Evolutionary conservation across 2,329 filamentous ascomycete genomes (phyloP).

Genomic region (Pseudogymnoascus sp.): DNA sequence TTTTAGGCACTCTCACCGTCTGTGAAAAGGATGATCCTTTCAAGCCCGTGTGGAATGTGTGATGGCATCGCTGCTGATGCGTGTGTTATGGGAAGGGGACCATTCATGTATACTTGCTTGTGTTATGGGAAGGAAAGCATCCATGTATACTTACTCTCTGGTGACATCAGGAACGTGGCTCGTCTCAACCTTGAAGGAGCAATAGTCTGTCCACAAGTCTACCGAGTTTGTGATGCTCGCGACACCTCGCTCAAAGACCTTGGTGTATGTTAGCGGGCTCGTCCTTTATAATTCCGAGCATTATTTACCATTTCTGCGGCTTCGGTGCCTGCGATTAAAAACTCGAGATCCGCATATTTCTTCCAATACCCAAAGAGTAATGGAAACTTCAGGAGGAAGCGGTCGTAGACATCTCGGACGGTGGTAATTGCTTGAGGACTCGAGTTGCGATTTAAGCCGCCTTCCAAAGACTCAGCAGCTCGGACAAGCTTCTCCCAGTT

Average conservation of each 20-base stretch:
- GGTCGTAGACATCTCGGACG: slow-evolving; percentile 81
- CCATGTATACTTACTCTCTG: slow-evolving; percentile 93
- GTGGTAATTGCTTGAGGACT: slow-evolving; percentile 87
- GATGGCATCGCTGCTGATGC: slow-evolving; percentile 35
- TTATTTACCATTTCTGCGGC: slow-evolving; percentile 83
- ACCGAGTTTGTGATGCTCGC: slow-evolving; percentile 90
- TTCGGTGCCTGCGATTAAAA: slow-evolving; percentile 93
- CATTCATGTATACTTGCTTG: slow-evolving; percentile 64
- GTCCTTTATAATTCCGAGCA: slow-evolving; percentile 9
- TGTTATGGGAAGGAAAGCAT: slow-evolving; percentile 62
- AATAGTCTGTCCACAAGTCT: slow-evolving; percentile 96
- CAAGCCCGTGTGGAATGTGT: slow-evolving; percentile 15
- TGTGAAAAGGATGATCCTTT: slow-evolving; percentile 39
- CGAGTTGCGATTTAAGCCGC: slow-evolving; percentile 92
- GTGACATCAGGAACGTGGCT: slow-evolving; percentile 91
- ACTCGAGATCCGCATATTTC: slow-evolving; percentile 97
- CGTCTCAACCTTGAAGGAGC: slow-evolving; percentile 95
- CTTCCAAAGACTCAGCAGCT: slow-evolving; percentile 77
- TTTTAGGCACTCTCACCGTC: slow-evolving; percentile 68
- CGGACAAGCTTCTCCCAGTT: slow-evolving; percentile 89
- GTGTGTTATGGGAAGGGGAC: slow-evolving; percentile 61
- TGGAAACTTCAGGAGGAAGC: slow-evolving; percentile 89
- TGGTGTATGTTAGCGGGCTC: slow-evolving; percentile 24
- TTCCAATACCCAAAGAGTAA: slow-evolving; percentile 99
- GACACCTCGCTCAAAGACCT: slow-evolving; percentile 94